Evolutionary conservation across 2,329 filamentous ascomycete species (phyloP).

Genomic region (Colletotrichum shisoi): DNA sequence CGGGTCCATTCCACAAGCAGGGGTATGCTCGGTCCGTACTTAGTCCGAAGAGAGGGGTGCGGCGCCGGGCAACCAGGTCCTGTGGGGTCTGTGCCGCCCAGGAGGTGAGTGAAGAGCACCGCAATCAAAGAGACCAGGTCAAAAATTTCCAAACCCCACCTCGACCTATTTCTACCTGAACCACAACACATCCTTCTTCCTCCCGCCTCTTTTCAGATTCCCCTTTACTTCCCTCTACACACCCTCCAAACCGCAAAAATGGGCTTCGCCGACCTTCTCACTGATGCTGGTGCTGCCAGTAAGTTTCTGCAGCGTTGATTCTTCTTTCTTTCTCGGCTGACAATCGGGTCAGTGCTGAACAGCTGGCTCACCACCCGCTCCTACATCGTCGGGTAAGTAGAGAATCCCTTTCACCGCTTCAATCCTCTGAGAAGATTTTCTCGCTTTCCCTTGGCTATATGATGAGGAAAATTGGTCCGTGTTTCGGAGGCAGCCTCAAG

Average conservation of each 20-base stretch:
- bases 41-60: constrained; percentile 40
- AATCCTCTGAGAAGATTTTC: neutral
- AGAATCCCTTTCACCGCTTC: constrained; percentile 7
- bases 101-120: constrained; percentile 34
- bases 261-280: constrained; percentile 74
- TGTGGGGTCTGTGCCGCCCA: constrained; percentile 37
- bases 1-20: constrained; percentile 15
- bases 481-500: constrained; percentile 94
- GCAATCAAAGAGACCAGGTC: constrained; percentile 40
- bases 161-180: constrained; percentile 42
- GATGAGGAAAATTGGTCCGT: constrained; percentile 95
- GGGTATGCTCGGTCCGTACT: constrained; percentile 36
- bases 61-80: constrained; percentile 32
- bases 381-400: constrained; percentile 83
- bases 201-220: constrained; percentile 43
- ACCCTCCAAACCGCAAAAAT: constrained; percentile 56
- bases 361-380: constrained; percentile 76
- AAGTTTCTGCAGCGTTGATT: constrained; percentile 44
- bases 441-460: constrained; percentile 49
- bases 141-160: constrained; percentile 56
- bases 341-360: constrained; percentile 67
- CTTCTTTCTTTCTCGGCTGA: constrained; percentile 43
- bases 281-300: constrained; percentile 67
- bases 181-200: constrained; percentile 42
- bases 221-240: constrained; percentile 43